A percentile compares a stretch with the other conserved stretches of the same genome.
Conservation (phyloP, 2,329 filamentous ascomycete genomes). For the Cryphonectria japonica region DNA sequence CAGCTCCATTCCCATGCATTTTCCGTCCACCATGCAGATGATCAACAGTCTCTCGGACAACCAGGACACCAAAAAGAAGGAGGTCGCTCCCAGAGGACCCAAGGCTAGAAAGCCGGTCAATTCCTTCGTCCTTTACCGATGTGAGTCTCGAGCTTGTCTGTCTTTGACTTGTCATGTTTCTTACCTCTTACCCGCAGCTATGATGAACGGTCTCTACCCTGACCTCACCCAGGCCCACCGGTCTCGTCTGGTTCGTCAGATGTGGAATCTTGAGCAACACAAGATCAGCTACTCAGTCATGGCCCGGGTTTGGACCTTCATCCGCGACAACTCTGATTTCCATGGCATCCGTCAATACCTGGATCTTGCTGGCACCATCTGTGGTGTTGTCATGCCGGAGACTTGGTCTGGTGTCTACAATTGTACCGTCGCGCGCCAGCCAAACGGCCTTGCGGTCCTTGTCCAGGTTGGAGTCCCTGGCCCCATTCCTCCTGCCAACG, state of each 20-base stretch:
- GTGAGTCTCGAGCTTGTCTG: constrained; percentile 5
- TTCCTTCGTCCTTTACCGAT: constrained; percentile 21
- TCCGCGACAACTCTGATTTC: constrained; percentile 19
- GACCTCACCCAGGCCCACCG: background rate
- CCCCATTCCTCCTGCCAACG: background rate
- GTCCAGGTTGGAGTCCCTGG: background rate
- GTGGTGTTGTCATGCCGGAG: constrained; percentile 6
- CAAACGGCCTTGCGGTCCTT: background rate
- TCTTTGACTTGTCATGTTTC: background rate
- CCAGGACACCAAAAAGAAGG: background rate
- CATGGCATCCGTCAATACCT: background rate
- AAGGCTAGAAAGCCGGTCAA: constrained; percentile 18
- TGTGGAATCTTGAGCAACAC: constrained; percentile 24
- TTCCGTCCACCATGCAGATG: background rate
- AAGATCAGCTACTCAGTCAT: constrained; percentile 18
- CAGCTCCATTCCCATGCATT: background rate
- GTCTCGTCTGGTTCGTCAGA: constrained; percentile 7
- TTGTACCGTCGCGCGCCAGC: background rate
- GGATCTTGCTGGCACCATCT: background rate
- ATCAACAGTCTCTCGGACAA: background rate
- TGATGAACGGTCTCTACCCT: constrained; percentile 5
- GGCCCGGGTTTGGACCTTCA: constrained; percentile 20
- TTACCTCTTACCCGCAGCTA: background rate
- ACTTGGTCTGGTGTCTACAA: constrained; percentile 12
- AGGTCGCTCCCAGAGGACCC: background rate